These are phyloP conservation scores for Recurvomyces mirabilis DNA, from an alignment of 495 filamentous ascomycete genomes.

Conservation along the genomic window DNA sequence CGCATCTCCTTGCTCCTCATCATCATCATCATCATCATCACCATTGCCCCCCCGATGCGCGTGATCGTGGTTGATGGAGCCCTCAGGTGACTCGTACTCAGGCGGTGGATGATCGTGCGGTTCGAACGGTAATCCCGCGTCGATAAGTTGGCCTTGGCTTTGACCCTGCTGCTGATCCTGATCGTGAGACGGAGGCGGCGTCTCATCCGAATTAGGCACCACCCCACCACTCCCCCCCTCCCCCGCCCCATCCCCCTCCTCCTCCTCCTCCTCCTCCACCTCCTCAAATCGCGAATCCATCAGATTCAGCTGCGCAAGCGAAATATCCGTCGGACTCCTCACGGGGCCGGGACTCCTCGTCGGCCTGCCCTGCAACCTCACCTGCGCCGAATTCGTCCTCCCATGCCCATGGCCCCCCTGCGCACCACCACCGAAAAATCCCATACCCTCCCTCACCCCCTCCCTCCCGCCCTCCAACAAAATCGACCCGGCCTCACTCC, in stretches of 20 bases:
- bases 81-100: slow-evolving; percentile 32
- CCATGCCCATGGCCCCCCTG: too few species aligned
- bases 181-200: too few species aligned
- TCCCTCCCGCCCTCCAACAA: slow-evolving; percentile 77
- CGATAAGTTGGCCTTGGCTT: slow-evolving; percentile 1
- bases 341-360: slow-evolving; percentile 82
- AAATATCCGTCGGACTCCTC: slow-evolving; percentile 92
- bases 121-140: slow-evolving; percentile 25
- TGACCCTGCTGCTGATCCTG: slow-evolving; percentile 6
- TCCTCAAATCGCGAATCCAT: slow-evolving; percentile 40
- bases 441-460: slow-evolving; percentile 46
- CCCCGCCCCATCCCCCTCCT: slow-evolving; percentile 51
- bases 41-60: too few species aligned
- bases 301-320: slow-evolving; percentile 65
- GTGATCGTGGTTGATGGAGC: too few species aligned
- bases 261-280: slow-evolving; percentile 42
- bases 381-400: slow-evolving; percentile 46
- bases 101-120: slow-evolving; percentile 30
- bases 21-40: slow-evolving; percentile 12
- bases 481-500: slow-evolving; percentile 90
- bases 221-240: slow-evolving; percentile 40
- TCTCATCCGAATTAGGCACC: too few species aligned
- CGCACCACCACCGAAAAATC: slow-evolving; percentile 39
- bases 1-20: slow-evolving; percentile 11
- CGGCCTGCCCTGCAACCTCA: slow-evolving; percentile 40